Evolutionary conservation across 164 flowering plant species (phyloP).

Genomic region (Stephania cephalantha): DNA sequence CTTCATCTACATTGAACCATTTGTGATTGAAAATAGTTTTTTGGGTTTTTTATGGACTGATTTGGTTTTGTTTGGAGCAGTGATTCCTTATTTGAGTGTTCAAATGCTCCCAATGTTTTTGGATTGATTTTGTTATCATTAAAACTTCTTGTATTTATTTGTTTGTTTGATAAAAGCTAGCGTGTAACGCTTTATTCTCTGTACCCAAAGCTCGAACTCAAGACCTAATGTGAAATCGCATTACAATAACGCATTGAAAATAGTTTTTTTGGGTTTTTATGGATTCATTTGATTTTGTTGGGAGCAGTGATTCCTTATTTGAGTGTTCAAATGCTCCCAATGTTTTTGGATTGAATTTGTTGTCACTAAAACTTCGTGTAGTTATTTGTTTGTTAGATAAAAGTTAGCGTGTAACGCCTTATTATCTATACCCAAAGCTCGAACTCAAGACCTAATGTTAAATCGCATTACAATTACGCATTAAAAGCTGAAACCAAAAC

Average conservation of each 20-base stretch:
- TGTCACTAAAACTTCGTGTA: neutral
- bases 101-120: neutral
- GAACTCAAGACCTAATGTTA: too few relatives aligned
- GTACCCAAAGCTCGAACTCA: too few relatives aligned
- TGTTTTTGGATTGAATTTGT: neutral
- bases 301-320: constrained; percentile 3
- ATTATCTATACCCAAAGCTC: too few relatives aligned
- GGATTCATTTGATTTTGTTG: neutral
- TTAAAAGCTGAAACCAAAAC: too few relatives aligned
- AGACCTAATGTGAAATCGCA: too few relatives aligned
- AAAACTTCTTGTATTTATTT: neutral
- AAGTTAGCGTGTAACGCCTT: neutral
- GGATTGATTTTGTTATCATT: neutral
- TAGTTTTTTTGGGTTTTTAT: neutral
- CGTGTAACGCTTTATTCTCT: too few relatives aligned
- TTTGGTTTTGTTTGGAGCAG: neutral
- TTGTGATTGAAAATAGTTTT: neutral
- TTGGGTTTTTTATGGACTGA: neutral
- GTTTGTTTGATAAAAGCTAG: neutral
- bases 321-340: neutral
- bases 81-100: constrained; percentile 2
- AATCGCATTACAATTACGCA: too few relatives aligned
- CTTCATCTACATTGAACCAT: neutral
- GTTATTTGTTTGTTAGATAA: neutral
- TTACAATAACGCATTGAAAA: neutral